Percentiles rank a stretch among this genome's conserved stretches.
Evolutionary conservation across 1,139 yeast species (phyloP).

Genomic region (Meyerozyma sp.): DNA sequence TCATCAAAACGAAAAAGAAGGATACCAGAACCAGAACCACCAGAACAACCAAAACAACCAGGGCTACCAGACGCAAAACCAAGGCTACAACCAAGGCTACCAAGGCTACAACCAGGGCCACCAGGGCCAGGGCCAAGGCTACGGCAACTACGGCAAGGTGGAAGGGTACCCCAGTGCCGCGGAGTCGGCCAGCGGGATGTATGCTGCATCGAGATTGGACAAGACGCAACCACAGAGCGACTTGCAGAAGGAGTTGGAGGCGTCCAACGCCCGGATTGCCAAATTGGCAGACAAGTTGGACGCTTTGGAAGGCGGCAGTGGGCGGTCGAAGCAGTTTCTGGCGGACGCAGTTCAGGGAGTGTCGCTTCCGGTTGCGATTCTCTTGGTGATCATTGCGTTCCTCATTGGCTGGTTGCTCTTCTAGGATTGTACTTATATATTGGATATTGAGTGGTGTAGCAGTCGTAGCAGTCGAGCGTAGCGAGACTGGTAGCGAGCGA

Average conservation of each 20-base stretch:
- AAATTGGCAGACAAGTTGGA: conserved; percentile 41
- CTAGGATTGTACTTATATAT: conserved; percentile 16
- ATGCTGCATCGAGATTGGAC: conserved; percentile 3
- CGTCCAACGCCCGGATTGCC: conserved; percentile 37
- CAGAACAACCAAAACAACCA: conserved; percentile 7
- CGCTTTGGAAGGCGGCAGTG: conserved; percentile 5
- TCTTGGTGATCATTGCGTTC: conserved; percentile 52
- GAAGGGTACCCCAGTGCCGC: conserved; percentile 6
- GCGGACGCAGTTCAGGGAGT: conserved; percentile 40
- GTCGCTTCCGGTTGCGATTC: conserved; percentile 46
- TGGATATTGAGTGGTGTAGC: background rate
- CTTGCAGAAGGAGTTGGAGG: conserved; percentile 26
- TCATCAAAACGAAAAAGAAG: conserved; percentile 9
- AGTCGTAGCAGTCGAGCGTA: too few relatives aligned
- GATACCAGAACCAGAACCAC: conserved; percentile 6
- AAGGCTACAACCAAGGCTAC: conserved; percentile 10
- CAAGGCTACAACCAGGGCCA: conserved; percentile 11
- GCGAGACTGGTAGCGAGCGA: too few relatives aligned
- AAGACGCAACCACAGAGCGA: conserved; percentile 6
- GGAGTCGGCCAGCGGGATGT: conserved; percentile 8
- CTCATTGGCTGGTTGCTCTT: conserved; percentile 57
- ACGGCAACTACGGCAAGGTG: conserved; percentile 7
- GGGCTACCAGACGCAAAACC: conserved; percentile 10
- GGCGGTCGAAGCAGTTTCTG: background rate
- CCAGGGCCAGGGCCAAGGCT: conserved; percentile 9